Conservation (phyloP, 2,329 filamentous ascomycete species). For the Penicillium olsonii region DNA sequence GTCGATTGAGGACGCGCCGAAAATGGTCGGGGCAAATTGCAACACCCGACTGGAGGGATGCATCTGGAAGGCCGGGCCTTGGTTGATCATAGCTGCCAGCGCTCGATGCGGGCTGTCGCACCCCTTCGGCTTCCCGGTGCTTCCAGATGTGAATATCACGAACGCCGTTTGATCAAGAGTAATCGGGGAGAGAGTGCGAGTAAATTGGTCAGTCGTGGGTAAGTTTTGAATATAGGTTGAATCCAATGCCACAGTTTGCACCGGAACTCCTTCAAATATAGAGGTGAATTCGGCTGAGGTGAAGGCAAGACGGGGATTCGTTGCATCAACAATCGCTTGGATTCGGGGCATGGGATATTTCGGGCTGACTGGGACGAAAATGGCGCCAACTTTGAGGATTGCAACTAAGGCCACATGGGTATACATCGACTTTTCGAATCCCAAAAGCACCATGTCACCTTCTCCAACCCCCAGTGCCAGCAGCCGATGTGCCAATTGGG, state of each 20-base stretch:
- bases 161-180: no score
- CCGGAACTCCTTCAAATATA: no score
- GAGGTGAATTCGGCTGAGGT: background rate
- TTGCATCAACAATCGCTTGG: background rate
- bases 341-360: background rate
- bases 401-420: background rate
- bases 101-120: background rate
- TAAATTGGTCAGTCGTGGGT: no score
- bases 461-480: background rate
- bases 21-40: background rate
- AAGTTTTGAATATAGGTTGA: no score
- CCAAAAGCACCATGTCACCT: background rate
- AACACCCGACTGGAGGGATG: background rate
- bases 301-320: background rate
- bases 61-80: background rate
- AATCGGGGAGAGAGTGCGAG: background rate
- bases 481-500: background rate
- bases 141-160: background rate
- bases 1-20: background rate
- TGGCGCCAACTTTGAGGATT: background rate
- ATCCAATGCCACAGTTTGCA: no score
- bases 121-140: background rate
- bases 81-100: background rate
- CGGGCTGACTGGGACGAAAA: background rate
- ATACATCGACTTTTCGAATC: slow-evolving; percentile 1